Evolutionary conservation across 2,329 filamentous ascomycete genomes (phyloP), one percentile per base, ranked within the genome.

Genomic region (Alternaria novae-zelandiae): DNA sequence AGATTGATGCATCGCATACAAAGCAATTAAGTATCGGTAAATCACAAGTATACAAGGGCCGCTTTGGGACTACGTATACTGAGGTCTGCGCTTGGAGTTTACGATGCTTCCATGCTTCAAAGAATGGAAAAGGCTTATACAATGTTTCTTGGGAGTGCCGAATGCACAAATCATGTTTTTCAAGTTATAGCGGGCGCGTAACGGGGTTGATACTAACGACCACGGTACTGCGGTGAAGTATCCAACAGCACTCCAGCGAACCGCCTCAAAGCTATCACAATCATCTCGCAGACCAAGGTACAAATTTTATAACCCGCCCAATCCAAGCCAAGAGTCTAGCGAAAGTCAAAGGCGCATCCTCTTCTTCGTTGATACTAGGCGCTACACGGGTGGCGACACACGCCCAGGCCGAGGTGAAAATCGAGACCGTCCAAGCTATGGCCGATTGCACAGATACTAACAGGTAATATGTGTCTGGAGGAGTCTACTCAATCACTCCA

Each of bases 61-160:
- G 13, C 20, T 23, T 46, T 10, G 12, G 7, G 21, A 23, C 44
- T 21, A 23, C 8, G 6, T 23, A 21, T 46, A 9, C 12, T 15
- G 7, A 8, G 20, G 3, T 21, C 3, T 23, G 13, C 12, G 20
- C 13, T 46, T 23, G 12, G 12, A 25, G 7, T 21, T 2, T 46
- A 46, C 44, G 12, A 21, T 4, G 6, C 3, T 17, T 46, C 43
- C 32, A 55, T 28, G 49, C 17, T 49, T 44, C 28, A 25, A 54
- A 59, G 57, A 61, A 62, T 50, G 57, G 59, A 50, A 54, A 59
- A 53, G 32, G 47, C 49, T 43, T 12, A 23, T 7, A 32, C n/a
- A n/a, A 15, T 15, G n/a, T 45, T 60, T 54, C 57, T 57, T 55
- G 46, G 46, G 41, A 59, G 49, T 55, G 51, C 28, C 32, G n/a